Percentiles rank a stretch among this genome's conserved stretches.
Conservation (phyloP, 1,139 yeast genomes). For the Hyphopichia burtonii region DNA sequence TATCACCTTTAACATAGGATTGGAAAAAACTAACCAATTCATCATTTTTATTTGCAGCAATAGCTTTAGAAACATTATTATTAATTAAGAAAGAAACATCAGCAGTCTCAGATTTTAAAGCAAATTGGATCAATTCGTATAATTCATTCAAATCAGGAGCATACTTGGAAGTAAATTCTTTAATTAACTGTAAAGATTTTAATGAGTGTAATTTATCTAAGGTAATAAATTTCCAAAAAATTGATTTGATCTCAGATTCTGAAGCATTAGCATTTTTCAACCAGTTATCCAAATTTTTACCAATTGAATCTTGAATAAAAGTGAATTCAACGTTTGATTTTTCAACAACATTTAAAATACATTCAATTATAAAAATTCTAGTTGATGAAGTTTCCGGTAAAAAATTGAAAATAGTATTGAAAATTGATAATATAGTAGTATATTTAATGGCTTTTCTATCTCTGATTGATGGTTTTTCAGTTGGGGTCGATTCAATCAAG, state of each 20-base stretch:
- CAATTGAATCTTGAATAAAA: constrained; percentile 36
- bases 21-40: constrained; percentile 28
- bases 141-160: constrained; percentile 28
- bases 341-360: constrained; percentile 33
- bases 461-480: constrained; percentile 42
- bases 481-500: constrained; percentile 36
- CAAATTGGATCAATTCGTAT: constrained; percentile 32
- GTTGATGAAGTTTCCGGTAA: constrained; percentile 33
- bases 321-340: constrained; percentile 32
- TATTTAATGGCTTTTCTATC: constrained; percentile 48
- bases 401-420: constrained; percentile 46
- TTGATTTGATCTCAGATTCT: constrained; percentile 25
- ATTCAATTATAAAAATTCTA: constrained; percentile 32
- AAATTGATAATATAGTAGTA: constrained; percentile 42
- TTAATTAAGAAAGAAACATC: constrained; percentile 47
- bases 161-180: constrained; percentile 31
- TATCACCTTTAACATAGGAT: constrained; percentile 38
- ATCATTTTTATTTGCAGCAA: constrained; percentile 20
- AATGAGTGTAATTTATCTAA: constrained; percentile 32
- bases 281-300: constrained; percentile 39
- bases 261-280: constrained; percentile 30
- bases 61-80: constrained; percentile 36
- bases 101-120: constrained; percentile 41
- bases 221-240: constrained; percentile 41
- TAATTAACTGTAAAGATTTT: constrained; percentile 36